Evolutionary conservation across 352 stramenopile genomes (phyloP).

Genomic region (Blastocystis sp.): DNA sequence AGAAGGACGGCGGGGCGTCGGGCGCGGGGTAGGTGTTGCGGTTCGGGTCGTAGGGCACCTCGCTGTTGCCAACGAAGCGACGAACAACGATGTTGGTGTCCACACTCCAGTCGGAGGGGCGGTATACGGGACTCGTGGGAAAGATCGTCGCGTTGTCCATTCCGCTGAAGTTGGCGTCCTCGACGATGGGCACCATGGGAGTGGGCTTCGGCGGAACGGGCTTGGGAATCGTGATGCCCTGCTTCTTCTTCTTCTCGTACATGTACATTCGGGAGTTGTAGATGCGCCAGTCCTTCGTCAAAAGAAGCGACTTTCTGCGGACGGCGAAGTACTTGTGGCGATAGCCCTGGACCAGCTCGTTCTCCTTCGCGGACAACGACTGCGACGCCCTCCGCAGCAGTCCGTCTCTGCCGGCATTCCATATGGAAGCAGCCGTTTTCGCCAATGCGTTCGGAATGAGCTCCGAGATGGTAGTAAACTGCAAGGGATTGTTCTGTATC

Average conservation of each 20-base stretch:
- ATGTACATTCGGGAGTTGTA: neutral
- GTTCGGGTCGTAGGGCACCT: neutral
- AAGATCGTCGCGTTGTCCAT: neutral
- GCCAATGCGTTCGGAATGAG: too few species aligned
- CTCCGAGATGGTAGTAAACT: too few species aligned
- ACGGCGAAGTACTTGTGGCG: neutral
- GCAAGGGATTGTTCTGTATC: too few species aligned
- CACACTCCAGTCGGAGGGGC: neutral
- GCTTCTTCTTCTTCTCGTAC: slow-evolving; percentile 42
- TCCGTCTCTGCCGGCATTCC: too few species aligned
- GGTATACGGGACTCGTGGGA: neutral
- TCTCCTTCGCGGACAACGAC: neutral
- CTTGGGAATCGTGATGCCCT: neutral
- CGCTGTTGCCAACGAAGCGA: slow-evolving; percentile 25
- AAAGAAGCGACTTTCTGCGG: neutral
- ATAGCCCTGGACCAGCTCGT: neutral
- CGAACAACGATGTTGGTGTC: neutral
- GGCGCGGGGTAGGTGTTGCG: neutral
- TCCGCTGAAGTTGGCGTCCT: slow-evolving; percentile 28
- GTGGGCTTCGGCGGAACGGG: neutral
- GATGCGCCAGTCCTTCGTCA: slow-evolving; percentile 18
- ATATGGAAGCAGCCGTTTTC: too few species aligned
- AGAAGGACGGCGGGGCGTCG: neutral
- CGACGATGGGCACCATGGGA: neutral
- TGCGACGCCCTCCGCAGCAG: too few species aligned